Conservation (phyloP, 305 asterid species). For the Ilex paraguariensis region DNA sequence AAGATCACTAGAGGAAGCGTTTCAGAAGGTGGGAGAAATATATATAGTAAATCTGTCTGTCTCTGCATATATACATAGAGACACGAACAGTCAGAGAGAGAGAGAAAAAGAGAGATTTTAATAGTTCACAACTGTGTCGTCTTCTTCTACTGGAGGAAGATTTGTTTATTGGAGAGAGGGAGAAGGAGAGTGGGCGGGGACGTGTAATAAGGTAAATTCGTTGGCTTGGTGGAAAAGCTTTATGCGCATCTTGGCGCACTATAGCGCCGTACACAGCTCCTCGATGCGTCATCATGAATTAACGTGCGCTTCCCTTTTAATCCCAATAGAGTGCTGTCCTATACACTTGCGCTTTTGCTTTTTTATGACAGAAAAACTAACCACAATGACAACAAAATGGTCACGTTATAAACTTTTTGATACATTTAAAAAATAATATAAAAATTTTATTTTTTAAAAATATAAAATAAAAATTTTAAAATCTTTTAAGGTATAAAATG, state of each 20-base stretch:
- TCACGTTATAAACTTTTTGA: no score
- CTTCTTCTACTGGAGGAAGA: not conserved
- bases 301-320: constrained; percentile 32
- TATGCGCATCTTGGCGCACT: constrained; percentile 25
- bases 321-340: not conserved
- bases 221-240: constrained; percentile 7
- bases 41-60: not conserved
- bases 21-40: not conserved
- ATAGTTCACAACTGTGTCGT: not conserved
- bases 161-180: not conserved
- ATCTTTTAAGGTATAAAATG: not conserved
- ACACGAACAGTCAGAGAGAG: no score
- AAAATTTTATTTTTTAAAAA: no score
- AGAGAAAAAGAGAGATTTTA: not conserved
- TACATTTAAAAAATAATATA: no score
- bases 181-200: constrained; percentile 2
- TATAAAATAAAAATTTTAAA: no score
- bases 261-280: constrained; percentile 22
- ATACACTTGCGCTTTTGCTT: no score
- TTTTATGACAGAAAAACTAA: no score
- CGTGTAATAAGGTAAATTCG: not conserved
- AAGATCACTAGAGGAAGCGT: not conserved
- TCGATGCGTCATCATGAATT: constrained; percentile 24
- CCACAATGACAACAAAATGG: no score
- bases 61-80: constrained; percentile 1